These are phyloP conservation scores for Xylariaceae sp. DNA, from an alignment of 2,329 filamentous ascomycete genomes.

Conservation along the genomic window DNA sequence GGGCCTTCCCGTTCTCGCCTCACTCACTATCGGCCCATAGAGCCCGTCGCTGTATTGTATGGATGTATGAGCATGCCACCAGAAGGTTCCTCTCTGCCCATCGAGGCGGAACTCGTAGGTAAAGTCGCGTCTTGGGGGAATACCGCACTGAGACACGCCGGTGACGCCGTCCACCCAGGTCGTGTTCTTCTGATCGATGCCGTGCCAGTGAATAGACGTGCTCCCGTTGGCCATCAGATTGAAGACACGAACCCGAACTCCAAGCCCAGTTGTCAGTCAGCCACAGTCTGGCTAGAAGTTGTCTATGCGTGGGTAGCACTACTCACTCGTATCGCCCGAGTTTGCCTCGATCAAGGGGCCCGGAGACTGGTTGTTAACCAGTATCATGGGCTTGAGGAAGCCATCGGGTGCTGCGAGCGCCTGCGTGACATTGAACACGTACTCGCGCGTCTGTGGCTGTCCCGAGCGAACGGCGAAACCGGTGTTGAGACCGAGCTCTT, in stretches of 20 bases:
- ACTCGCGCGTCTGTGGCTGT: slow-evolving; percentile 24
- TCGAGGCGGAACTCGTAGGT: slow-evolving; percentile 55
- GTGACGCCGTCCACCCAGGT: slow-evolving; percentile 62
- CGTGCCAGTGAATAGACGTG: slow-evolving; percentile 64
- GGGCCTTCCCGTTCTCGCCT: too few species aligned
- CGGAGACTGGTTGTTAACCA: slow-evolving; percentile 38
- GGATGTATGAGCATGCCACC: slow-evolving; percentile 58
- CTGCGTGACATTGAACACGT: slow-evolving; percentile 31
- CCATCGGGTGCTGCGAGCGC: slow-evolving; percentile 32
- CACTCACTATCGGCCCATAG: slow-evolving; percentile 52
- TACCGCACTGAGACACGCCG: slow-evolving; percentile 55
- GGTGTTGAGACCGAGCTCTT: slow-evolving; percentile 27
- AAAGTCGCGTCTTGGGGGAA: slow-evolving; percentile 50
- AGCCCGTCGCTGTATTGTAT: slow-evolving; percentile 61
- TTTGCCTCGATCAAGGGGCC: slow-evolving; percentile 41
- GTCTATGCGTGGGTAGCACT: too few species aligned
- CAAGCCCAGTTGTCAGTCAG: background rate
- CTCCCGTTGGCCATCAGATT: slow-evolving; percentile 33
- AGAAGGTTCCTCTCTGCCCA: slow-evolving; percentile 35
- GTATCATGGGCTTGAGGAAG: slow-evolving; percentile 34
- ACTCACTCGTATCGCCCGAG: slow-evolving; percentile 34
- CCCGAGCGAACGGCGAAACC: slow-evolving; percentile 18
- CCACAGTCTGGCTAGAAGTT: background rate
- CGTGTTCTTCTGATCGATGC: slow-evolving; percentile 58
- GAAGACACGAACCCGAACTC: slow-evolving; percentile 35